Percentiles rank a stretch among this genome's conserved stretches.
Evolutionary conservation across 2,329 filamentous ascomycete species (phyloP).

Genomic region (Fusarium nygamai): DNA sequence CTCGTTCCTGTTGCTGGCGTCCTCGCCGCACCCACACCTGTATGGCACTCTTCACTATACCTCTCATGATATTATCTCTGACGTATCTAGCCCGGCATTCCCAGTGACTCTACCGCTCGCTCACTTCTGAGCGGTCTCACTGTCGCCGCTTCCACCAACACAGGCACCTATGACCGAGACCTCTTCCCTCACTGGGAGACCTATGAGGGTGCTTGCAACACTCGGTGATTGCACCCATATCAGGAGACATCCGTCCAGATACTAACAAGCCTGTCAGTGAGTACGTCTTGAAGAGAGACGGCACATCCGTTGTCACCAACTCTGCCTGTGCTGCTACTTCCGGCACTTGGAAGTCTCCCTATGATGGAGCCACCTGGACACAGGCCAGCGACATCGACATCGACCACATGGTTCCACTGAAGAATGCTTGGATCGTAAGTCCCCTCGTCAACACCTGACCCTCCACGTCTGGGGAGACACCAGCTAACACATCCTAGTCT

Average conservation of each 20-base stretch:
- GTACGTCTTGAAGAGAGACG: conserved; percentile 64
- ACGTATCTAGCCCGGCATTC: conserved; percentile 64
- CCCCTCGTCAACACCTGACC: background rate
- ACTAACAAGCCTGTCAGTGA: conserved; percentile 18
- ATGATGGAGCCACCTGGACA: conserved; percentile 78
- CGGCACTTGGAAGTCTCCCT: conserved; percentile 77
- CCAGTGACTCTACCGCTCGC: conserved; percentile 65
- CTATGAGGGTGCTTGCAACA: conserved; percentile 74
- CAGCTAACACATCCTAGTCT: conserved; percentile 57
- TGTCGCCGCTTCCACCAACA: conserved; percentile 64
- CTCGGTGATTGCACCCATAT: conserved; percentile 54
- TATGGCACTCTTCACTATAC: conserved; percentile 21
- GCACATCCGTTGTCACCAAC: conserved; percentile 67
- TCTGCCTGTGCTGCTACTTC: conserved; percentile 69
- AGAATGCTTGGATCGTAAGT: conserved; percentile 79
- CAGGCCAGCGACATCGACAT: conserved; percentile 78
- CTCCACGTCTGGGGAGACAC: background rate
- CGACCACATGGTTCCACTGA: conserved; percentile 84
- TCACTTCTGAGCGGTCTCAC: conserved; percentile 67
- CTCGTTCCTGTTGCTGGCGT: conserved; percentile 42
- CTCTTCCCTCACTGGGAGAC: conserved; percentile 79
- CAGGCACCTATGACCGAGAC: conserved; percentile 69
- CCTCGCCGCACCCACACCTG: conserved; percentile 45
- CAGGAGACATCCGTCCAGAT: background rate
- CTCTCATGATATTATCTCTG: background rate